phyloP scores from a whole-genome alignment of 495 filamentous ascomycete species.

The Hypomontagnella monticulosa region DNA sequence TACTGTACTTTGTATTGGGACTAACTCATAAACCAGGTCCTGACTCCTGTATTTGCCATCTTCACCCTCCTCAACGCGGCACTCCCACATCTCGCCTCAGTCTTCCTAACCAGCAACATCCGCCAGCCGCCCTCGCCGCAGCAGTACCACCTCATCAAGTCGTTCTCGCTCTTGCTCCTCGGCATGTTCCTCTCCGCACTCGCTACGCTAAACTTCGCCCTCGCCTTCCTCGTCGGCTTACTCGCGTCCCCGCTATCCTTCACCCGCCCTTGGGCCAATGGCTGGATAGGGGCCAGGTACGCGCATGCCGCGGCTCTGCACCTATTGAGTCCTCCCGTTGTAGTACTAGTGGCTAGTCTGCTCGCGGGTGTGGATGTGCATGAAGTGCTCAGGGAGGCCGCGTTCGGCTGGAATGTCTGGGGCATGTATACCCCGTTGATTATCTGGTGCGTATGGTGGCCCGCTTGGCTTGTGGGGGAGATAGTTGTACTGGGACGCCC shows the following conservation, averaged over 20 bases:
- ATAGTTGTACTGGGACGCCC: constrained; percentile 53
- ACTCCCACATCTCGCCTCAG: constrained; percentile 67
- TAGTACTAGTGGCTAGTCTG: constrained; percentile 63
- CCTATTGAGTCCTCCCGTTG: constrained; percentile 70
- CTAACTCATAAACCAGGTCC: constrained; percentile 56
- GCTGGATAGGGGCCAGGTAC: constrained; percentile 23
- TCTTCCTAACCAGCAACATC: constrained; percentile 52
- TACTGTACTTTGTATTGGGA: constrained; percentile 18
- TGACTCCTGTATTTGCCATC: constrained; percentile 65
- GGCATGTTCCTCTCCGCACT: constrained; percentile 92
- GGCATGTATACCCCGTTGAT: constrained; percentile 90
- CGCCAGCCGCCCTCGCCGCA: constrained; percentile 63
- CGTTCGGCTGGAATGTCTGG: constrained; percentile 90
- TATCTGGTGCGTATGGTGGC: constrained; percentile 99
- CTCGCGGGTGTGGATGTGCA: constrained; percentile 63
- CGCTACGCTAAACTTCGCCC: constrained; percentile 95
- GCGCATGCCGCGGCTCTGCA: constrained; percentile 57
- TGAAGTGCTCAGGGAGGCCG: constrained; percentile 74
- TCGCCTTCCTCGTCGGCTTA: constrained; percentile 86
- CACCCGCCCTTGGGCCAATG: constrained; percentile 59
- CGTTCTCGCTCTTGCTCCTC: constrained; percentile 89
- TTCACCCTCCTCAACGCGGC: constrained; percentile 67
- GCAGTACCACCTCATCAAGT: constrained; percentile 81
- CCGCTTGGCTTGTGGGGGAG: constrained; percentile 80
- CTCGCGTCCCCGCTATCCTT: constrained; percentile 80